Evolutionary conservation across 1,284 basidiomycete genomes (phyloP).

Genomic region (Cutaneotrichosporon curvatum): DNA sequence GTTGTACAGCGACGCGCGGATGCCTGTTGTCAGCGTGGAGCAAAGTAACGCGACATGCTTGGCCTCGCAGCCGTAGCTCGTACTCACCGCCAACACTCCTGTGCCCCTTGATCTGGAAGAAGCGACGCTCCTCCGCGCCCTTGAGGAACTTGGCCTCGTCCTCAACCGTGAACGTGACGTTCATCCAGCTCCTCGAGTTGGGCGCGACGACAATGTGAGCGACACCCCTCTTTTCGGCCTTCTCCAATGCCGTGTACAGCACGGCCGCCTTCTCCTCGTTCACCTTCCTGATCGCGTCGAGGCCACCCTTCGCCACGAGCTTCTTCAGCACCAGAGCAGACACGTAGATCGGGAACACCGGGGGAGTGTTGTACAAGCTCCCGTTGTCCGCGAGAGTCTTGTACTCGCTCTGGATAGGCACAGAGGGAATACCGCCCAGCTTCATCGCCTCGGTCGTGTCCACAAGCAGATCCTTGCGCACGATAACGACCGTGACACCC

Average conservation of each 20-base stretch:
- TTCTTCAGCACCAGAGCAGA: constrained; percentile 76
- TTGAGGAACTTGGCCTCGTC: constrained; percentile 65
- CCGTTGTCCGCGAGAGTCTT: constrained; percentile 71
- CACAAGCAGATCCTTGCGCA: constrained; percentile 83
- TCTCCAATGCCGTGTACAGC: constrained; percentile 64
- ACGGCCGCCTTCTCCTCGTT: constrained; percentile 67
- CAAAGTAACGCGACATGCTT: not conserved
- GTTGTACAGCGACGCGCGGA: constrained; percentile 91
- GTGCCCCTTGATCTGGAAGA: constrained; percentile 85
- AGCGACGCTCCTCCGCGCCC: constrained; percentile 66
- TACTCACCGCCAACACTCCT: constrained; percentile 57
- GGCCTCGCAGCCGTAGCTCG: not conserved
- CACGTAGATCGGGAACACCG: constrained; percentile 88
- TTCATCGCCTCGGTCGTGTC: constrained; percentile 72
- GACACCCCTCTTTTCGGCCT: constrained; percentile 63
- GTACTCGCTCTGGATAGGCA: constrained; percentile 65
- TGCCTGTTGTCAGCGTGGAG: constrained; percentile 52
- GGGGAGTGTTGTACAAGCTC: constrained; percentile 92
- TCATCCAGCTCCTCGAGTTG: constrained; percentile 83
- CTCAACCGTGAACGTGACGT: constrained; percentile 72
- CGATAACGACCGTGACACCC: constrained; percentile 86
- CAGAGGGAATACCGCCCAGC: constrained; percentile 59
- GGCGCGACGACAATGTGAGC: constrained; percentile 60
- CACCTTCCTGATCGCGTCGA: constrained; percentile 59
- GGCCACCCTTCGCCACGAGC: constrained; percentile 61